Evolutionary conservation across 2,329 filamentous ascomycete species (phyloP), one percentile per base, ranked within the genome.

Genomic region (Aureobasidium namibiae): DNA sequence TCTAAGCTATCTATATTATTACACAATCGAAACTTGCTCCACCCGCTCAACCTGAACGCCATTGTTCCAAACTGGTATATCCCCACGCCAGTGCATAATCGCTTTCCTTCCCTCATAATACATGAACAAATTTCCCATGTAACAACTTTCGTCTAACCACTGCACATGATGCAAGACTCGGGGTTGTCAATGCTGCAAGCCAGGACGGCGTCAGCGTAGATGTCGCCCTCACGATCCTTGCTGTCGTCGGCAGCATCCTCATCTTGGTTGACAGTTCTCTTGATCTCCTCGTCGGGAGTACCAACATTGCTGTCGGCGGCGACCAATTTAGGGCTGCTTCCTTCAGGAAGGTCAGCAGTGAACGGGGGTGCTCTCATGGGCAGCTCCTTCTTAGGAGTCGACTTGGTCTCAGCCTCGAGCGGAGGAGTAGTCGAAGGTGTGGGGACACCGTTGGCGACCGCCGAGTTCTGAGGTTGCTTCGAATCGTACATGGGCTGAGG

Each of bases 151-250:
- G n/a, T 53, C 36, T 82, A 97, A 79, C 92, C 92, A 76, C 90
- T 95, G 85, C 94, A 99, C 94, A 99, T 97, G 65, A 96, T 73
- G 73, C 94, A 99, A 49, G 87, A 82, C 73, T 99, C 94, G 67
- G 88, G 90, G 79, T 97, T 96, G 72, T 97, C 92, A 74, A 99
- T 97, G 77, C 92, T 96, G 80, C 94, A 99, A 68, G 86, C 84
- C 72, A 99, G 79, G 16, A 89, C 92, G 61, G 92, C 90, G 67
- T 97, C 89, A 0, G 92, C 92, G 75, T 96, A 99, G 67, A 99
- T 99, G 72, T 99, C 92, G 53, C 84, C 84, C 73, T 96, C 92
- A 11, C 89, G 83, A 65, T 87, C 85, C 64, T 86, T 83, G 68
- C 82, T 90, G 63, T 87, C 83, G 24, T 83, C 80, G 60, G 87